phyloP scores from a whole-genome alignment of 805 yeast species.

The Saccharomycopsis vini region DNA sequence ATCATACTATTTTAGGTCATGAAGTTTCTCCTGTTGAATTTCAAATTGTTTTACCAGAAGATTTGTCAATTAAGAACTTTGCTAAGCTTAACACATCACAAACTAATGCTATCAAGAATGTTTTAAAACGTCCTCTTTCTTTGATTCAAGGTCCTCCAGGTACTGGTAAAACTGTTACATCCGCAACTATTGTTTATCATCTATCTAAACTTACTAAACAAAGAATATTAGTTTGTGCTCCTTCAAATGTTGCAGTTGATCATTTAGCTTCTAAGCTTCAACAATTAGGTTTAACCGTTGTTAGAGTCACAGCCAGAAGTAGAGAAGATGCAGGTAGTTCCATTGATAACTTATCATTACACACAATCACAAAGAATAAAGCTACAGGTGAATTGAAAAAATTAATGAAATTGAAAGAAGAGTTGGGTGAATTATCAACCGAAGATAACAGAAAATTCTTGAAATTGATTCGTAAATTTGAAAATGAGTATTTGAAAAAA shows the following conservation, averaged over 20 bases:
- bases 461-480: constrained; percentile 37
- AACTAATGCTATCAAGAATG: constrained; percentile 62
- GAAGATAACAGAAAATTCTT: constrained; percentile 41
- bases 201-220: constrained; percentile 52
- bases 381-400: constrained; percentile 53
- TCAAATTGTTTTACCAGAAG: constrained; percentile 50
- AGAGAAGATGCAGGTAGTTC: constrained; percentile 74
- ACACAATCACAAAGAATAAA: constrained; percentile 36
- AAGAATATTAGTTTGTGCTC: constrained; percentile 81
- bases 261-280: constrained; percentile 72
- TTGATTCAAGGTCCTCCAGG: constrained; percentile 95
- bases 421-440: constrained; percentile 58
- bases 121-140: constrained; percentile 61
- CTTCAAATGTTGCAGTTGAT: constrained; percentile 92
- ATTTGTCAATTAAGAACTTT: constrained; percentile 55
- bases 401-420: constrained; percentile 48
- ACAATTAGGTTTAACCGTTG: constrained; percentile 65
- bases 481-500: constrained; percentile 37
- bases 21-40: constrained; percentile 31
- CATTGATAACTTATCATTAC: constrained; percentile 49
- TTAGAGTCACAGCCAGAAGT: constrained; percentile 65
- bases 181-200: constrained; percentile 81
- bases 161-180: constrained; percentile 91
- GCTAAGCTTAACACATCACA: constrained; percentile 72
- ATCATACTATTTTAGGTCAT: constrained; percentile 74